Percentiles rank a stretch among this genome's conserved stretches.
Evolutionary conservation across 345 rosid genomes (phyloP).

Genomic region (Turritis glabra): DNA sequence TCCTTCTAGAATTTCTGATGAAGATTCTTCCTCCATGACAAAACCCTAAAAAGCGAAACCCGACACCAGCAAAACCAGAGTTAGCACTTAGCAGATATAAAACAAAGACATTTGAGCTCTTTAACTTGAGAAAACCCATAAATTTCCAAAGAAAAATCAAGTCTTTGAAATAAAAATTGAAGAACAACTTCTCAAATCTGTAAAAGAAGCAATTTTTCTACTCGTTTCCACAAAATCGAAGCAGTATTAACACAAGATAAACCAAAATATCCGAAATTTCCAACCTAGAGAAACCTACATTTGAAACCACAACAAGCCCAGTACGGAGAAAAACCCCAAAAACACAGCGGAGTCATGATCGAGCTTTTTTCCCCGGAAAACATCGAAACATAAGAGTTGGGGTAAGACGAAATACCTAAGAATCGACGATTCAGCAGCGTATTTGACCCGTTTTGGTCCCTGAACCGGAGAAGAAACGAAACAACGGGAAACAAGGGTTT

Average conservation of each 20-base stretch:
- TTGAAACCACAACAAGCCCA: constrained; percentile 25
- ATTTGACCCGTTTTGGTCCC: not conserved
- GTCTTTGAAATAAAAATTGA: constrained; percentile 4
- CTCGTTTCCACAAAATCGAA: constrained; percentile 17
- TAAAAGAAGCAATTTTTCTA: constrained; percentile 10
- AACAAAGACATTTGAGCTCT: constrained; percentile 9
- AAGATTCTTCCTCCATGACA: constrained; percentile 57
- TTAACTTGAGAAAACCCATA: constrained; percentile 10
- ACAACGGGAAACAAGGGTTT: constrained; percentile 15
- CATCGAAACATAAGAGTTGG: not conserved
- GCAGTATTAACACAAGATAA: not conserved
- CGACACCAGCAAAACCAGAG: not conserved
- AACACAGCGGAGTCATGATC: constrained; percentile 12
- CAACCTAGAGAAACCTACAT: constrained; percentile 11
- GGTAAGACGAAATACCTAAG: constrained; percentile 20
- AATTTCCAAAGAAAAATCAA: constrained; percentile 2
- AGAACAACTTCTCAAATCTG: constrained; percentile 11
- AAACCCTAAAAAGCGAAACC: constrained; percentile 17
- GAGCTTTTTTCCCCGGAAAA: not conserved
- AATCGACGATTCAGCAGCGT: constrained; percentile 10
- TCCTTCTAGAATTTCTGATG: constrained; percentile 51
- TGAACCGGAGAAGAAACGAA: not conserved
- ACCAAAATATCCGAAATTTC: constrained; percentile 6
- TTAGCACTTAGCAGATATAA: not conserved
- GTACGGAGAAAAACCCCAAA: constrained; percentile 6